A percentile compares a stretch with the other conserved stretches of the same genome.
phyloP scores from a whole-genome alignment of 352 stramenopile genomes.

The Globisporangium spinosum region DNA sequence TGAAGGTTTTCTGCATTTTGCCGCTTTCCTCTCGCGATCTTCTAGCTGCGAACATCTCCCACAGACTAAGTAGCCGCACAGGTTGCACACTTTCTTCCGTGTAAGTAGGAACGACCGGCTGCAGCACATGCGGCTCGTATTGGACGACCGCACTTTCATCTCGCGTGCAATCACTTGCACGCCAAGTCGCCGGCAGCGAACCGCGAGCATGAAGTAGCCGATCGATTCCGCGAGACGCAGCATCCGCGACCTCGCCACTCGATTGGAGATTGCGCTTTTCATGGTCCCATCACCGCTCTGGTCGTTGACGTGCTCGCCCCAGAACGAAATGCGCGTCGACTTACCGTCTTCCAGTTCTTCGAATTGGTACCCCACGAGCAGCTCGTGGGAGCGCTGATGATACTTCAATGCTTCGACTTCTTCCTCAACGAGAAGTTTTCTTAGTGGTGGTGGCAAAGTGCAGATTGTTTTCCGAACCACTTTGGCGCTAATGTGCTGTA shows the following conservation, averaged over 20 bases:
- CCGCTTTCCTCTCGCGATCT: constrained; percentile 3
- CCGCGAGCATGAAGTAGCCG: not conserved
- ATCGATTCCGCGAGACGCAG: not conserved
- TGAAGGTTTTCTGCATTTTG: no score
- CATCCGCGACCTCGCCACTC: not conserved
- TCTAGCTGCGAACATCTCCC: constrained; percentile 9
- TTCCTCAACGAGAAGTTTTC: not conserved
- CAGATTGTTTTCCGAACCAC: constrained; percentile 13
- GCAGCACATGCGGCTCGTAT: constrained; percentile 9
- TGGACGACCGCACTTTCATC: constrained; percentile 9
- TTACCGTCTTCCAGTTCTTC: constrained; percentile 31
- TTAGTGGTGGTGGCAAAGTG: not conserved
- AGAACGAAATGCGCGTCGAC: constrained; percentile 37
- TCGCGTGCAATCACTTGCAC: constrained; percentile 9
- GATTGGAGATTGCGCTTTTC: not conserved
- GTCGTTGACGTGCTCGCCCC: constrained; percentile 26
- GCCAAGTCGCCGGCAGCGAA: constrained; percentile 6
- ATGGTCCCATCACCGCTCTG: not conserved
- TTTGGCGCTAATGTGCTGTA: constrained; percentile 10
- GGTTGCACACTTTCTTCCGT: constrained; percentile 3
- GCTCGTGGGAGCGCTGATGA: not conserved
- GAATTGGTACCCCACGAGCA: constrained; percentile 31
- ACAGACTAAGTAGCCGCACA: constrained; percentile 19
- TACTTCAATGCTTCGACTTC: not conserved
- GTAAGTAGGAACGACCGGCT: constrained; percentile 7